Base-by-base conservation (phyloP, 345 rosid genomes). In the Populus nigra region DNA sequence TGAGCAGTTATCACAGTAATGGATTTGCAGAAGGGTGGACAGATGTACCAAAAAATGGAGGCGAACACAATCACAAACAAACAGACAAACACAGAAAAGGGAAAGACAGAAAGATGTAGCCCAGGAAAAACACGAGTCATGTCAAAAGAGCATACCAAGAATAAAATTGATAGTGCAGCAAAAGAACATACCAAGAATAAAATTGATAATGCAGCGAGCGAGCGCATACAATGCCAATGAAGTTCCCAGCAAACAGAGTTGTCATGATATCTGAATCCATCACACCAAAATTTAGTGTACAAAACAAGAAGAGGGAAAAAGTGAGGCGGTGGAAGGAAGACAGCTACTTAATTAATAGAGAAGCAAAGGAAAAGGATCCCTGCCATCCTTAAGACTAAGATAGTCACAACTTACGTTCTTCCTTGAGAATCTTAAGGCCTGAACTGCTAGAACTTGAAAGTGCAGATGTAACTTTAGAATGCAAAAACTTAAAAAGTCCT, bases 191-290 rank as follows among this genome's bases (percentile, higher is more conserved):
- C 99, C 99, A 96, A 33, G 98, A 92, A 83, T 96, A 96, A 83
- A 96, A 96, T 82, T 96, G 97, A 83, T 93, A 96, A 81, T 96
- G 99, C 86, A 96, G 88, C 63, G 99, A 93, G 43, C 99, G 93
- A 61, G 99, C 96, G 66, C 91, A 96, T 9, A 92, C 55, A 72
- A 96, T 83, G 83, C 99, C 99, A 62, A 96, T 88, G 78, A 96
- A 96, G 89, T 96, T 93, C 71, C 98, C 98, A 80, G 80, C 81
- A 77, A 93, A 88, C 95, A 96, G 83, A 62, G 94, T 85, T 27
- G 87, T 88, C 69, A 86, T 80, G 49, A 91, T 89, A 90, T 96
- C 99, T 93, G 90, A 43, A 78, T 75, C 66, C 67, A 71, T n/a
- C 78, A 70, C 72, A 72, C 73, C 39, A 72, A 38, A 22, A 73